Evolutionary conservation across 1,284 basidiomycete genomes (phyloP), one percentile per base, ranked within the genome.

Genomic region (Polyporus tsugae): DNA sequence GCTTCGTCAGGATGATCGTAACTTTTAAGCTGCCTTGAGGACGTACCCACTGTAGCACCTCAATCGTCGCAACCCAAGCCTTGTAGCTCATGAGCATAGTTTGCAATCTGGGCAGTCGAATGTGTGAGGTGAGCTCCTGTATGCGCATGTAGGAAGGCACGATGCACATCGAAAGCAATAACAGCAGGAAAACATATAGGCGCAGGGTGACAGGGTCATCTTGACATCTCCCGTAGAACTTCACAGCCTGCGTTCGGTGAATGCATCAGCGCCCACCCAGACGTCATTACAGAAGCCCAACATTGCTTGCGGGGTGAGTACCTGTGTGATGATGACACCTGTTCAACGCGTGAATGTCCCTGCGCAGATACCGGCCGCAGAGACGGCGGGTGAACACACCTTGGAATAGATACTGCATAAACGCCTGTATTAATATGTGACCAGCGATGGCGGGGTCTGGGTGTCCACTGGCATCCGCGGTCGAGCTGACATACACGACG

Each of bases 21-120:
- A 53, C 41, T 57, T 46, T 25, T 10, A 29, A 44, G 57, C 38
- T 36, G 17, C 13, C 17, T 10, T 29, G 13, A 11, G 19, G 5
- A 74, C 79, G 52, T 66, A 85, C 85, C 85, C 85, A 87, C 63
- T 76, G 76, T 52, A 75, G 64, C 4, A 76, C 75, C 19, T 75
- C 68, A 44, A 87, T 78, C 2, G 80, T 74, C 19, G 82, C 81
- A 29, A 80, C 76, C 85, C 85, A 87, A 1, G 81, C 76, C 73
- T 87, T 87, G 74, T 84, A 85, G 63, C 80, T 80, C 69, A 85
- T 81, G n/a, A 87, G 72, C 6, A 80, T 71, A 0, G 85, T 86
- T 73, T 88, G 85, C 41, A 83, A 52, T 22, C 86, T 87, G 61
- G 4, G 44, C 13, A 15, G 11, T 25, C 19, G 19, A 29, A n/a